Percentiles rank a stretch among this genome's conserved stretches.
Conservation (phyloP, 2,329 filamentous ascomycete genomes). For the Teratosphaeria pseudoeucalypti region DNA sequence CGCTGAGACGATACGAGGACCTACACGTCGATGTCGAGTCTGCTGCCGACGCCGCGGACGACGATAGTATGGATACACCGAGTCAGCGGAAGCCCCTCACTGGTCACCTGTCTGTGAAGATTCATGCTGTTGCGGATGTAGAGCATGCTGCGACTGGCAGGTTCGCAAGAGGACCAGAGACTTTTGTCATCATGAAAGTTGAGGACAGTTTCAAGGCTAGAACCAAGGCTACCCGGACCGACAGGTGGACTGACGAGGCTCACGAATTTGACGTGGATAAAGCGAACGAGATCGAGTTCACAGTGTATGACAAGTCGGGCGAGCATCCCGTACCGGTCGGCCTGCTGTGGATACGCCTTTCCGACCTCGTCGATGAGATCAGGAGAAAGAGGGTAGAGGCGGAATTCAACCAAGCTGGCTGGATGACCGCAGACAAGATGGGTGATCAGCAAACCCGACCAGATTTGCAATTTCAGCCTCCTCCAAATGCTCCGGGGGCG, state of each 20-base stretch:
- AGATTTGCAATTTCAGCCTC: conserved; percentile 45
- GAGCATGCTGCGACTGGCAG: conserved; percentile 75
- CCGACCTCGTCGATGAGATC: conserved; percentile 95
- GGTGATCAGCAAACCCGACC: conserved; percentile 48
- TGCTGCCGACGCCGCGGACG: conserved; percentile 45
- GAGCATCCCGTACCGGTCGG: conserved; percentile 88
- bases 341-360: conserved; percentile 91
- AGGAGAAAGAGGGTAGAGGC: conserved; percentile 93
- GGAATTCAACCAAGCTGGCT: conserved; percentile 86
- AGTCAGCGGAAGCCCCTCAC: conserved; percentile 94
- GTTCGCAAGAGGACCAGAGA: conserved; percentile 86
- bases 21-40: conserved; percentile 73
- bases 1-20: conserved; percentile 92
- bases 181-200: conserved; percentile 91
- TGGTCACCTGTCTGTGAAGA: conserved; percentile 74
- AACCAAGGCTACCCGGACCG: conserved; percentile 73
- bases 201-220: conserved; percentile 86
- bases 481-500: conserved; percentile 28
- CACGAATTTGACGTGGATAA: conserved; percentile 94
- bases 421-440: conserved; percentile 97
- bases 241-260: conserved; percentile 83
- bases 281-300: conserved; percentile 95
- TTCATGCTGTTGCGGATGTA: conserved; percentile 85
- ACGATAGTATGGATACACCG: conserved; percentile 92
- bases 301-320: conserved; percentile 86